Conservation (phyloP, 495 filamentous ascomycete species). For the Tetracladium marchalianum region DNA sequence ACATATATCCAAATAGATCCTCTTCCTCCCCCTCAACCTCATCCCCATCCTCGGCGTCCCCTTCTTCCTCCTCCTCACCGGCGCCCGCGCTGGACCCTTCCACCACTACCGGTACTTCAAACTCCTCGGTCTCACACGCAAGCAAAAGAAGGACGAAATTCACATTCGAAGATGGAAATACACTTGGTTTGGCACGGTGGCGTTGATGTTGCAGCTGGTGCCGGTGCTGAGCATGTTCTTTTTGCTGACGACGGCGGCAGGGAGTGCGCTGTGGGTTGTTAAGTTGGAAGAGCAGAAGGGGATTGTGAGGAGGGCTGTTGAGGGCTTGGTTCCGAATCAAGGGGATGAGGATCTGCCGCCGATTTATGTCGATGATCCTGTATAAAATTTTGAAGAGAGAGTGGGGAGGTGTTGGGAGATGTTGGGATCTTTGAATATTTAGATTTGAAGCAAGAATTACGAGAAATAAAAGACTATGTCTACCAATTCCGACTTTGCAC, state of each 20-base stretch:
- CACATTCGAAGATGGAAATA: conserved; percentile 59
- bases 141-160: conserved; percentile 54
- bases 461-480: too few relatives aligned
- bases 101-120: conserved; percentile 69
- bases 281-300: conserved; percentile 32
- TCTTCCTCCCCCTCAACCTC: conserved; percentile 80
- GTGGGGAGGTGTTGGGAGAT: too few relatives aligned
- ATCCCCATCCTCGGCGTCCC: conserved; percentile 77
- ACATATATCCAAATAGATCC: not conserved
- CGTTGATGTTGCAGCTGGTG: conserved; percentile 57
- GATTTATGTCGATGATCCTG: conserved; percentile 16
- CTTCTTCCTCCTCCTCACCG: conserved; percentile 65
- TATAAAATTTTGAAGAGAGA: conserved; percentile 5
- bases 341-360: conserved; percentile 11
- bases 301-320: conserved; percentile 10
- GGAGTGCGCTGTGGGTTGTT: conserved; percentile 81
- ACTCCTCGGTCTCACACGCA: conserved; percentile 58
- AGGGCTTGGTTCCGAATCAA: not conserved
- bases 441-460: too few relatives aligned
- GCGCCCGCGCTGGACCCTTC: conserved; percentile 45
- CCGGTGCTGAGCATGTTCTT: conserved; percentile 83
- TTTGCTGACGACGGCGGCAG: conserved; percentile 66
- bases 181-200: conserved; percentile 45
- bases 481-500: too few relatives aligned
- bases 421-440: too few relatives aligned